phyloP scores from a whole-genome alignment of 306 rosid species.

The Morella rubra region DNA sequence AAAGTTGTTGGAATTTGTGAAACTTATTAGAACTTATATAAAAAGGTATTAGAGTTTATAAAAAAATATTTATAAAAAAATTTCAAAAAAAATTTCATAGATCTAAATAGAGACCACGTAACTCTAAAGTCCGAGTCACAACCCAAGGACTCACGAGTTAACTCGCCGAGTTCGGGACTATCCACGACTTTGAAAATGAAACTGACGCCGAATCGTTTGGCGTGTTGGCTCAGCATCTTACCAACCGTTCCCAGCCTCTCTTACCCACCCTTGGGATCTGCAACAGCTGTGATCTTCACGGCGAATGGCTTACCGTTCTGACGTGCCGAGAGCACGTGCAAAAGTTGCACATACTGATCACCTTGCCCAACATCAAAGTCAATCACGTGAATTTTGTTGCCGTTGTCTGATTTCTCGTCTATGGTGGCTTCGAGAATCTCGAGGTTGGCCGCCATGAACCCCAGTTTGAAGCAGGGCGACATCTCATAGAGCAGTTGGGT shows the following conservation, averaged over 20 bases:
- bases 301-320: constrained; percentile 14
- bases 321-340: constrained; percentile 47
- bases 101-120: too few species aligned
- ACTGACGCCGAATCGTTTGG: constrained; percentile 31
- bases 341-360: constrained; percentile 49
- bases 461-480: constrained; percentile 54
- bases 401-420: constrained; percentile 35
- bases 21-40: too few species aligned
- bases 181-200: constrained; percentile 35
- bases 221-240: constrained; percentile 38
- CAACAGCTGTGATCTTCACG: constrained; percentile 53
- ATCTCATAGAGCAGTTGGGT: constrained; percentile 57
- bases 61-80: too few species aligned
- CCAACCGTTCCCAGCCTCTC: constrained; percentile 41
- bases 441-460: constrained; percentile 67
- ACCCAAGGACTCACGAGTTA: constrained; percentile 70
- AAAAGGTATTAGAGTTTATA: too few species aligned
- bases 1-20: too few species aligned
- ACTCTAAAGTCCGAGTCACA: constrained; percentile 51
- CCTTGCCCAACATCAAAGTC: constrained; percentile 88
- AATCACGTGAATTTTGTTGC: constrained; percentile 55
- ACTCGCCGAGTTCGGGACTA: constrained; percentile 47
- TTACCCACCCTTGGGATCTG: constrained; percentile 36
- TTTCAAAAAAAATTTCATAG: too few species aligned
- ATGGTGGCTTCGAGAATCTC: constrained; percentile 78